A percentile compares a stretch with the other conserved stretches of the same genome.
These are phyloP conservation scores for Baudoinia panamericana DNA, from an alignment of 495 filamentous ascomycete genomes.

Conservation along the genomic window DNA sequence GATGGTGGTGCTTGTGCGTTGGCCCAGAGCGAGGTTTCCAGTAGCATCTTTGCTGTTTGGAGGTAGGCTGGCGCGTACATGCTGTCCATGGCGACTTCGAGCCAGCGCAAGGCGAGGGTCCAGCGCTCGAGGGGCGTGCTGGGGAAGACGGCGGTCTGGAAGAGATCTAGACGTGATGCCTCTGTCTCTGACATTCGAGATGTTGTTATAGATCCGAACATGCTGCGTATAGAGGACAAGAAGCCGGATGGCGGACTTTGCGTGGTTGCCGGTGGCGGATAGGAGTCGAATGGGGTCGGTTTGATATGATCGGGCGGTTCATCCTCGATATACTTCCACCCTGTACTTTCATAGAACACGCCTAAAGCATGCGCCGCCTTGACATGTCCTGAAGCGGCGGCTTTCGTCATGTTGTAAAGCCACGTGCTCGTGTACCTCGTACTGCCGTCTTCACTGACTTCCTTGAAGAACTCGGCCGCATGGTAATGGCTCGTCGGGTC, in stretches of 20 bases:
- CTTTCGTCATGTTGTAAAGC: constrained; percentile 20
- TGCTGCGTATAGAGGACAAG: neutral
- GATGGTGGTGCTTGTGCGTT: constrained; percentile 1
- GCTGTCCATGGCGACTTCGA: constrained; percentile 1
- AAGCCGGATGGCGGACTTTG: neutral
- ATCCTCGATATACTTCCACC: constrained; percentile 20
- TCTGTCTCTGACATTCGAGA: neutral
- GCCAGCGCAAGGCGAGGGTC: constrained; percentile 11
- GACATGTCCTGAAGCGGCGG: constrained; percentile 9
- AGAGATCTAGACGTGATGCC: constrained; percentile 6
- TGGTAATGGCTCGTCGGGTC: constrained; percentile 15
- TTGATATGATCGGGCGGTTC: constrained; percentile 18
- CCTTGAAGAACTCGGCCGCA: neutral
- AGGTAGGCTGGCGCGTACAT: constrained; percentile 15
- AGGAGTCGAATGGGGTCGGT: constrained; percentile 19
- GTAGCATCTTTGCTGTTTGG: neutral
- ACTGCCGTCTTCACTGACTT: neutral
- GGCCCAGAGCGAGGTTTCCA: constrained; percentile 1
- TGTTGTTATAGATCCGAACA: neutral
- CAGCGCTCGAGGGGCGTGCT: neutral
- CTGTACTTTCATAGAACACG: constrained; percentile 9
- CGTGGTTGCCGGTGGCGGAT: neutral
- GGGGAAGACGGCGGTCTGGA: constrained; percentile 15
- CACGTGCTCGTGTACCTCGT: constrained; percentile 11
- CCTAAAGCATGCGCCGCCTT: constrained; percentile 10